Percentiles rank a stretch among this genome's conserved stretches.
Evolutionary conservation across 306 rosid species (phyloP).

Genomic region (Prinsepia uniflora): DNA sequence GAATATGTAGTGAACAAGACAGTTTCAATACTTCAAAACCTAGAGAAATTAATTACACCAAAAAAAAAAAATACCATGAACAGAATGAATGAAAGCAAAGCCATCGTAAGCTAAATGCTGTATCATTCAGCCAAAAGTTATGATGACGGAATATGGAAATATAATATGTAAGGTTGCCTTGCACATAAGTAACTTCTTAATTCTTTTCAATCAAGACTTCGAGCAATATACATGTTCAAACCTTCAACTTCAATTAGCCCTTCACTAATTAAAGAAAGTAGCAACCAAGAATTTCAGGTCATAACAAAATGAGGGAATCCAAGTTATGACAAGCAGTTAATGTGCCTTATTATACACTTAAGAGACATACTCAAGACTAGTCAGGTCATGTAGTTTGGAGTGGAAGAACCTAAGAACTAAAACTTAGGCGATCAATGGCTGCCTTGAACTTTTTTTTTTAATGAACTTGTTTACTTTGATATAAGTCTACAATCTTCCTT

Average conservation of each 20-base stretch:
- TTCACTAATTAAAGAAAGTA: neutral
- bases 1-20: neutral
- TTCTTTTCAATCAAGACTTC: neutral
- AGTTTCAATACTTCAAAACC: neutral
- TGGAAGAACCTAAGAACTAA: neutral
- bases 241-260: neutral
- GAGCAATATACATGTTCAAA: slow-evolving; percentile 1
- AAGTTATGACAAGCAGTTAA: neutral
- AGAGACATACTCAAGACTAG: neutral
- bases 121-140: neutral
- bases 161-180: neutral
- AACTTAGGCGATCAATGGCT: neutral
- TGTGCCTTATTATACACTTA: neutral
- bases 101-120: slow-evolving; percentile 5
- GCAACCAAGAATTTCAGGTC: neutral
- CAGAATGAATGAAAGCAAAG: neutral
- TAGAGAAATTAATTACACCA: neutral
- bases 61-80: neutral
- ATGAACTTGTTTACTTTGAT: neutral
- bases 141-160: neutral
- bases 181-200: neutral
- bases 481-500: neutral
- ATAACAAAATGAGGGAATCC: neutral
- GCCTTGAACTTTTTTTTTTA: neutral
- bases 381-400: neutral